A percentile compares a stretch with the other conserved stretches of the same genome.
Evolutionary conservation across 31 red algal species (phyloP).

Genomic region (Odonthalia washingtoniensis): DNA sequence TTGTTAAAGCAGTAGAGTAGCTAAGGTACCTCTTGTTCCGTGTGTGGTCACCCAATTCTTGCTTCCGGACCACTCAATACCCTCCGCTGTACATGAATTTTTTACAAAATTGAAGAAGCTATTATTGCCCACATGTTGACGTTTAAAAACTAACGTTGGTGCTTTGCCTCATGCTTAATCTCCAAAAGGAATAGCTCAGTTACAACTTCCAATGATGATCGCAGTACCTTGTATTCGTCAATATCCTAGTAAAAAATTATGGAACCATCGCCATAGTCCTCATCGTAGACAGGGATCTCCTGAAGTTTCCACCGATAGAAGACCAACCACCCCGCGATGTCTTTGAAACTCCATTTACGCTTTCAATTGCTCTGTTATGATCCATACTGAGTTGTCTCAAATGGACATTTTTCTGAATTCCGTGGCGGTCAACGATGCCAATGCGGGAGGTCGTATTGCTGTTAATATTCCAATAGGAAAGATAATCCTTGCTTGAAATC

Average conservation of each 20-base stretch:
- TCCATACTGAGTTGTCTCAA: background rate
- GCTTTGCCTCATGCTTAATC: too few relatives aligned
- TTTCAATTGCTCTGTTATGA: background rate
- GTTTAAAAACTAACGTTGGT: too few relatives aligned
- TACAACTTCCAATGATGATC: too few relatives aligned
- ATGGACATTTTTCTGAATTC: background rate
- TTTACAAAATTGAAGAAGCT: slow-evolving; percentile 36
- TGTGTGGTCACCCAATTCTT: slow-evolving; percentile 14
- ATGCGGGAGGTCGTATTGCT: background rate
- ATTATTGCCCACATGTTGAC: too few relatives aligned
- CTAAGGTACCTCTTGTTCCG: background rate
- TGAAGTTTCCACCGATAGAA: background rate
- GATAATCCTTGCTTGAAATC: too few relatives aligned
- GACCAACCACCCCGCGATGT: background rate
- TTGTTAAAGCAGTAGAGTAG: slow-evolving; percentile 21
- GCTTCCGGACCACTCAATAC: background rate
- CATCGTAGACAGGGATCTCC: background rate
- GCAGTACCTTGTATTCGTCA: too few relatives aligned
- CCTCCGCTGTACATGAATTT: background rate
- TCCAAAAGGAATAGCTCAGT: too few relatives aligned
- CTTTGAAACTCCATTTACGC: background rate
- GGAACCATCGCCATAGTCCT: too few relatives aligned
- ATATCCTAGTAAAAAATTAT: too few relatives aligned
- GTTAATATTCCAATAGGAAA: background rate
- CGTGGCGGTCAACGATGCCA: background rate